phyloP scores from a whole-genome alignment of 768 basidiomycete genomes.

The Solioccasus polychromus region DNA sequence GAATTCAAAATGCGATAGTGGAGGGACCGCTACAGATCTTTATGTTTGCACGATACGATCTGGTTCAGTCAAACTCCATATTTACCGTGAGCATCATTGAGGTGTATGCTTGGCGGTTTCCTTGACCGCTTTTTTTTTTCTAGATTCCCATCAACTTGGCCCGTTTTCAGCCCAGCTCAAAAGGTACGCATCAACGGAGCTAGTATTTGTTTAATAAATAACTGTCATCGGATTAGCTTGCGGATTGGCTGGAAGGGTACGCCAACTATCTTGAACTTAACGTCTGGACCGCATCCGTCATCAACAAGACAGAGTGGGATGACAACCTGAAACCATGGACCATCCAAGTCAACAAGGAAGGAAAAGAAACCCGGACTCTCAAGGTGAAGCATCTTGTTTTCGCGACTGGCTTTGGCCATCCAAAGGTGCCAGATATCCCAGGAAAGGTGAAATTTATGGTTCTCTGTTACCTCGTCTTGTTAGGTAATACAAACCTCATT shows the following conservation, averaged over 20 bases:
- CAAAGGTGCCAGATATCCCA: slow-evolving; percentile 44
- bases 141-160: slow-evolving; percentile 61
- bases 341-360: slow-evolving; percentile 37
- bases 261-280: slow-evolving; percentile 58
- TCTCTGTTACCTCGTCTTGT: too few species aligned
- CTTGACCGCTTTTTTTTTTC: background rate
- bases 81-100: slow-evolving; percentile 37
- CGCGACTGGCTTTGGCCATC: slow-evolving; percentile 49
- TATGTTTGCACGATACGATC: slow-evolving; percentile 53
- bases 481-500: too few species aligned
- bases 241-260: slow-evolving; percentile 64
- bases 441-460: slow-evolving; percentile 38
- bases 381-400: slow-evolving; percentile 52
- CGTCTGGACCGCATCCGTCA: slow-evolving; percentile 55
- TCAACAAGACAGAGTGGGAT: slow-evolving; percentile 39
- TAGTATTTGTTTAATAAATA: background rate
- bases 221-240: slow-evolving; percentile 39
- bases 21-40: slow-evolving; percentile 56
- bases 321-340: slow-evolving; percentile 42
- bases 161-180: slow-evolving; percentile 46
- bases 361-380: slow-evolving; percentile 33
- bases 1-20: slow-evolving; percentile 30
- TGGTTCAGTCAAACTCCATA: slow-evolving; percentile 60
- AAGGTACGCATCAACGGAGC: slow-evolving; percentile 34
- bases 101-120: background rate